phyloP scores from a whole-genome alignment of 2,329 filamentous ascomycete species.

The Lachnellula willkommii region DNA sequence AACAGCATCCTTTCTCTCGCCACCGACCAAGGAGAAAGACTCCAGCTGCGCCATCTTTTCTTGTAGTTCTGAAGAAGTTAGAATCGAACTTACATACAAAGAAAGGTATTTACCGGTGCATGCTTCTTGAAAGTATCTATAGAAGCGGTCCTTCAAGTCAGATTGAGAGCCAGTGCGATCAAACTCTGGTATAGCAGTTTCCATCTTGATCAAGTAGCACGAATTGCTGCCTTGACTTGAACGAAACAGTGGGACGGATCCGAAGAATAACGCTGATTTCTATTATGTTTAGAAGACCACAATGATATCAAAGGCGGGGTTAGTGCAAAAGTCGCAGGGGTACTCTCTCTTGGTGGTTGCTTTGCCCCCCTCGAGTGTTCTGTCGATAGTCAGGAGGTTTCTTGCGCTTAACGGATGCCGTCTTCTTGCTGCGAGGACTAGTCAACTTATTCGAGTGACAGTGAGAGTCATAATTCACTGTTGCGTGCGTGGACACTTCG shows the following conservation, averaged over 20 bases:
- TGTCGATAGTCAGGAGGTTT: no score
- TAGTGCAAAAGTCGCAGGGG: neutral
- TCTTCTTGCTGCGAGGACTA: no score
- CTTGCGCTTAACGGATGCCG: no score
- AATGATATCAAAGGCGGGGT: neutral
- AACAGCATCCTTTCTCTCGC: constrained; percentile 73
- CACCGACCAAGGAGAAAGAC: constrained; percentile 56
- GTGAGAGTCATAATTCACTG: no score
- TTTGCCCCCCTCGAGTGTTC: no score
- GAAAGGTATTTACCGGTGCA: constrained; percentile 4
- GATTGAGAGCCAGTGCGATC: constrained; percentile 14
- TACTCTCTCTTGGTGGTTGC: neutral
- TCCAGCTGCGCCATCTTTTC: constrained; percentile 67
- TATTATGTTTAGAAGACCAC: neutral
- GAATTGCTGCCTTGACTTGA: neutral
- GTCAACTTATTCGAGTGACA: no score
- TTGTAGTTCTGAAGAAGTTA: constrained; percentile 57
- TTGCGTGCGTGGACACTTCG: no score
- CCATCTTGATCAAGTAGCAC: constrained; percentile 7
- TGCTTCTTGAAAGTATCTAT: constrained; percentile 54
- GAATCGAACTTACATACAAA: neutral
- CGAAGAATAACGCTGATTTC: neutral
- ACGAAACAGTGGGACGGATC: no score
- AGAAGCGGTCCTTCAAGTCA: constrained; percentile 71
- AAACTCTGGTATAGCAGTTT: constrained; percentile 17